Conservation (phyloP, 495 filamentous ascomycete species). For the Astrocystis sublimbata region DNA sequence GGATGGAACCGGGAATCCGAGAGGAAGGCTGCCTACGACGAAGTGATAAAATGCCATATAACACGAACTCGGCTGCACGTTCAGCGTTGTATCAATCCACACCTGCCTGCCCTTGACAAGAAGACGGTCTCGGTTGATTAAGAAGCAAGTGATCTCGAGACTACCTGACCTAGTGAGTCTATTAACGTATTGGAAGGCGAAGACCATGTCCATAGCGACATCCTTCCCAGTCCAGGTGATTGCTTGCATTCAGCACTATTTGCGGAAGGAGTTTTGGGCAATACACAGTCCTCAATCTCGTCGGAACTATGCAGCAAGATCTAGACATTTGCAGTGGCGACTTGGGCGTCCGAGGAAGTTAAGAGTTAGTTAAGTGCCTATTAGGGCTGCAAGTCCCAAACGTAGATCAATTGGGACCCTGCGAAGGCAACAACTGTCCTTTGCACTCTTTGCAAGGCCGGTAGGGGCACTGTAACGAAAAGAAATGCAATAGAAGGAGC, state of each 20-base stretch:
- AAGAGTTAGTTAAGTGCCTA: too few relatives aligned
- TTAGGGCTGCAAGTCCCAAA: too few relatives aligned
- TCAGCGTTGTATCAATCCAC: not conserved
- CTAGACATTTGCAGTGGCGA: not conserved
- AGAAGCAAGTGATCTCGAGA: too few relatives aligned
- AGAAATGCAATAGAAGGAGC: too few relatives aligned
- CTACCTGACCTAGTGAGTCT: too few relatives aligned
- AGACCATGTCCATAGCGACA: not conserved
- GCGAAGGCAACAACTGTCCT: too few relatives aligned
- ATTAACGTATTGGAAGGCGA: not conserved
- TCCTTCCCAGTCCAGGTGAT: not conserved
- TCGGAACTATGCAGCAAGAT: not conserved
- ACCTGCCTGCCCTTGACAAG: too few relatives aligned
- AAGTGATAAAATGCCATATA: not conserved
- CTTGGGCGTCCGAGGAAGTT: not conserved
- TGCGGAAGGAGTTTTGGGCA: not conserved
- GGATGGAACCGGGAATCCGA: not conserved
- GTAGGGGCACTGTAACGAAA: too few relatives aligned
- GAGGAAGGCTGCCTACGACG: not conserved
- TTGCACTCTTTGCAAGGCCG: too few relatives aligned
- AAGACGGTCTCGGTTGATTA: too few relatives aligned
- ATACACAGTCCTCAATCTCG: not conserved
- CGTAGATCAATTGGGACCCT: too few relatives aligned
- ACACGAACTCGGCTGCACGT: not conserved
- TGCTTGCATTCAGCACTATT: not conserved